Evolutionary conservation across 805 yeast genomes (phyloP).

Genomic region (Diddensiella transvaalensis): DNA sequence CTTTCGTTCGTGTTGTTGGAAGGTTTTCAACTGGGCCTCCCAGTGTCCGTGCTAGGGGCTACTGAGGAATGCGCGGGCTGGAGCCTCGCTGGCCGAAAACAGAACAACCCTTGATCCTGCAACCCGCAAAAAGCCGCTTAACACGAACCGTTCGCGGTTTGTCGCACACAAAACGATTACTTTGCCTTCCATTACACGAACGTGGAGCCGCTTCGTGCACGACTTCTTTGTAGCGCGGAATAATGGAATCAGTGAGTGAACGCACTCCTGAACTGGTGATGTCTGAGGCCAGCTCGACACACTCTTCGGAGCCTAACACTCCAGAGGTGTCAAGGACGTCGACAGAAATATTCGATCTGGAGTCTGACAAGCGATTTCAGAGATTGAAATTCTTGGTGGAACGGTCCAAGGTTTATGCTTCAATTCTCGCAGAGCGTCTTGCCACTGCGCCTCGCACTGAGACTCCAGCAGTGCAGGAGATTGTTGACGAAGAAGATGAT

Average conservation of each 20-base stretch:
- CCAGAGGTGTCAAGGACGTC: constrained; percentile 4
- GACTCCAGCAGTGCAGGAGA: constrained; percentile 9
- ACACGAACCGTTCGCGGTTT: too few species aligned
- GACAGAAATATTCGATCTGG: constrained; percentile 30
- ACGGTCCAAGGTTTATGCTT: constrained; percentile 82
- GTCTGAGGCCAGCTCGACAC: background rate
- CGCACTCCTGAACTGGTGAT: background rate
- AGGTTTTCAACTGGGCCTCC: too few species aligned
- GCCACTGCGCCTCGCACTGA: constrained; percentile 6
- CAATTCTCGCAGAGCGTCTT: constrained; percentile 78
- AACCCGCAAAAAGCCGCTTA: too few species aligned
- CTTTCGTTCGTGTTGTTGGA: too few species aligned
- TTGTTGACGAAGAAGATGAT: constrained; percentile 11
- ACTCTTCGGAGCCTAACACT: constrained; percentile 15
- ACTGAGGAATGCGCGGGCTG: too few species aligned
- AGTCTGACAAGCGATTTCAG: constrained; percentile 56
- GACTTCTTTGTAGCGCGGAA: too few species aligned
- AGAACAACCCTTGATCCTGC: too few species aligned
- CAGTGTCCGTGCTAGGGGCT: too few species aligned
- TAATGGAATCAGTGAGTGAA: background rate
- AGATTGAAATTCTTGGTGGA: constrained; percentile 74
- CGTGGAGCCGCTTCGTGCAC: too few species aligned
- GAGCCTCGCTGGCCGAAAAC: too few species aligned
- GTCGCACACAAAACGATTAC: too few species aligned
- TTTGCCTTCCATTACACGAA: too few species aligned